These are phyloP conservation scores for Trebouxia sp. DNA, from an alignment of 139 green algal species.

Conservation along the genomic window DNA sequence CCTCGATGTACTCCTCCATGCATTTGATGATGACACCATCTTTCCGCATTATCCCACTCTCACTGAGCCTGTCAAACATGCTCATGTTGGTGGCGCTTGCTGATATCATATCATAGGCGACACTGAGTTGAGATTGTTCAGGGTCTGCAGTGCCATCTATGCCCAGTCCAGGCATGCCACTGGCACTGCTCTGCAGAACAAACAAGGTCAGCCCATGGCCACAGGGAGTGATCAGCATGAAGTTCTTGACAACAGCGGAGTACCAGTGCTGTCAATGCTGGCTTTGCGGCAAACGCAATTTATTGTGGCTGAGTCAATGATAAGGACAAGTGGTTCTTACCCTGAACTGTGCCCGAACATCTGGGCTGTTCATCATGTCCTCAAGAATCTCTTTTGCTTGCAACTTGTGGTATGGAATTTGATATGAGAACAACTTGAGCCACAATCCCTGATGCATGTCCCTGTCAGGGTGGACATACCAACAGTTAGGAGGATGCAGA, in stretches of 20 bases:
- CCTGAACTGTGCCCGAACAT: conserved; percentile 23
- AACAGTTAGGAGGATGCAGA: not conserved
- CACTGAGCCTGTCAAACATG: conserved; percentile 34
- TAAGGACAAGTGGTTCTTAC: not conserved
- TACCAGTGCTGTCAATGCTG: too few species aligned
- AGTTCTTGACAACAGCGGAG: too few species aligned
- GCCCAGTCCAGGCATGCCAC: too few species aligned
- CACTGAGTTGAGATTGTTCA: not conserved
- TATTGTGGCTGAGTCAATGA: too few species aligned
- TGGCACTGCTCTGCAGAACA: too few species aligned
- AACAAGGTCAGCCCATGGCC: too few species aligned
- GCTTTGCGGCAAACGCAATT: too few species aligned
- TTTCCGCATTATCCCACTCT: conserved; percentile 46
- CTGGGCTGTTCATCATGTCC: conserved; percentile 51
- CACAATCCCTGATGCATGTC: not conserved
- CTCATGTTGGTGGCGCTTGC: conserved; percentile 38
- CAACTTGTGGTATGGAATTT: conserved; percentile 62
- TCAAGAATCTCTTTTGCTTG: conserved; percentile 44
- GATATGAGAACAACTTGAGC: conserved; percentile 44
- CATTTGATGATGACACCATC: conserved; percentile 55
- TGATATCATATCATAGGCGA: conserved; percentile 35
- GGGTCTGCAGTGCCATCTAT: too few species aligned
- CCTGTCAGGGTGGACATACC: too few species aligned
- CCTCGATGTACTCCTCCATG: conserved; percentile 58
- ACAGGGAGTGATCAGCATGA: too few species aligned